Conservation (phyloP, 1,139 yeast genomes). For the Wickerhamomyces sp. region DNA sequence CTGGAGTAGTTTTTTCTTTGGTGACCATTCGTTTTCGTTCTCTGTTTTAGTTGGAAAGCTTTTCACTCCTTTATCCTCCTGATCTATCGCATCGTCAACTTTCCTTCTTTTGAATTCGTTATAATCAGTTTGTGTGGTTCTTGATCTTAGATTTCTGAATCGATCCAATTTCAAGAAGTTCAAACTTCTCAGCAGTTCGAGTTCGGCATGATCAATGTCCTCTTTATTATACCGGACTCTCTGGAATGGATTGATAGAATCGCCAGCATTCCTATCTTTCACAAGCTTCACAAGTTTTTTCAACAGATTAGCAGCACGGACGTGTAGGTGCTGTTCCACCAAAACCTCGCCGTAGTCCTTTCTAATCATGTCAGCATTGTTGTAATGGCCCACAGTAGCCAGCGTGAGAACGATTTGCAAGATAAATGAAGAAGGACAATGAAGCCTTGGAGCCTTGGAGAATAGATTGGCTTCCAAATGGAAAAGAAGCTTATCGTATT, state of each 20-base stretch:
- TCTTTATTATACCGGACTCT: slow-evolving; percentile 3
- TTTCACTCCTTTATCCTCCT: neutral
- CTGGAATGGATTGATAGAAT: slow-evolving; percentile 3
- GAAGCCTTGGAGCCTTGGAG: slow-evolving; percentile 13
- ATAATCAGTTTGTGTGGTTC: slow-evolving; percentile 7
- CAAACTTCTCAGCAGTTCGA: slow-evolving; percentile 10
- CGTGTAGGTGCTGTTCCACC: slow-evolving; percentile 11
- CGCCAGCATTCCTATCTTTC: slow-evolving; percentile 1
- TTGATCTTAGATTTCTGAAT: slow-evolving; percentile 8
- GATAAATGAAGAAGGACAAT: slow-evolving; percentile 18
- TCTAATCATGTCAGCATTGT: slow-evolving; percentile 15
- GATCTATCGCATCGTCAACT: slow-evolving; percentile 1
- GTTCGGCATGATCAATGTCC: slow-evolving; percentile 7
- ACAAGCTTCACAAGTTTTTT: slow-evolving; percentile 9
- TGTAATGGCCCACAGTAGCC: slow-evolving; percentile 18
- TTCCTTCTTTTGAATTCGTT: slow-evolving; percentile 5
- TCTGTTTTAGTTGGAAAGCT: neutral
- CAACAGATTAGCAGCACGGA: slow-evolving; percentile 15
- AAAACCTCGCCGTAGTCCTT: slow-evolving; percentile 4
- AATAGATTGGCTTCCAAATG: slow-evolving; percentile 17
- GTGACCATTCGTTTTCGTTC: slow-evolving; percentile 13
- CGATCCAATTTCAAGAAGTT: slow-evolving; percentile 8
- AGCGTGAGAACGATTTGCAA: slow-evolving; percentile 18
- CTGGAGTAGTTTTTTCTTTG: slow-evolving; percentile 17
- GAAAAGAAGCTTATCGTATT: slow-evolving; percentile 19